Conservation (phyloP, 495 filamentous ascomycete genomes). For the Pyronema omphalodes region DNA sequence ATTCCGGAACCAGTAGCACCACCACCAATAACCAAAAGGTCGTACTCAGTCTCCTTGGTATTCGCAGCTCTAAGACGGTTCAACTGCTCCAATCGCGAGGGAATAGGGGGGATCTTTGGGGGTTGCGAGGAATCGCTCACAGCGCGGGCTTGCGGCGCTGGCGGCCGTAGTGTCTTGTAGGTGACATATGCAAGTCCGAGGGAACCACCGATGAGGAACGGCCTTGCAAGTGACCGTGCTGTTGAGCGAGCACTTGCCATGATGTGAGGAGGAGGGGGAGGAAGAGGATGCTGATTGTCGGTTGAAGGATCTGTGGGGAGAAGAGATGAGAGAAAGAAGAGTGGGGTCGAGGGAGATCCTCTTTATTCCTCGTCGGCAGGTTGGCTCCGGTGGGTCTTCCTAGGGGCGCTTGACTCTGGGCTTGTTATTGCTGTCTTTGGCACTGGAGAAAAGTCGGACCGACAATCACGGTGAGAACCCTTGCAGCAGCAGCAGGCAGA, state of each 20-base stretch:
- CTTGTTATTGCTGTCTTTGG: too few species aligned
- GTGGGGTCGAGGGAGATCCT: too few species aligned
- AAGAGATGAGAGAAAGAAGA: neutral
- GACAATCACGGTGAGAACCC: neutral
- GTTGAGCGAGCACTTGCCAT: conserved; percentile 21
- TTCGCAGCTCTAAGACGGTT: conserved; percentile 14
- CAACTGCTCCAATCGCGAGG: conserved; percentile 40
- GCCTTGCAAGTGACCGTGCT: conserved; percentile 17
- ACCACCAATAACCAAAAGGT: conserved; percentile 77
- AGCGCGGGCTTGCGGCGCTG: conserved; percentile 8
- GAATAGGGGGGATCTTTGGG: conserved; percentile 47
- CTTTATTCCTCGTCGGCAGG: too few species aligned
- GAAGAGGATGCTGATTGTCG: neutral
- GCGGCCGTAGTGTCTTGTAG: conserved; percentile 17
- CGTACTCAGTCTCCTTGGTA: conserved; percentile 40
- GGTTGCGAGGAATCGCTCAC: conserved; percentile 23
- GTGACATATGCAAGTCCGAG: conserved; percentile 14
- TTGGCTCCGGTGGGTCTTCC: too few species aligned
- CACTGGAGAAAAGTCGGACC: conserved; percentile 5
- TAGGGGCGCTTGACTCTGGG: too few species aligned
- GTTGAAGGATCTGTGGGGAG: neutral
- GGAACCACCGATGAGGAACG: conserved; percentile 14
- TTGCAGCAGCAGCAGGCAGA: neutral
- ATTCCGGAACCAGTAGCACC: conserved; percentile 88
- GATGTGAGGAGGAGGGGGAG: neutral